These are phyloP conservation scores for Tricholoma saponaceum DNA, from an alignment of 768 basidiomycete genomes.

Conservation along the genomic window DNA sequence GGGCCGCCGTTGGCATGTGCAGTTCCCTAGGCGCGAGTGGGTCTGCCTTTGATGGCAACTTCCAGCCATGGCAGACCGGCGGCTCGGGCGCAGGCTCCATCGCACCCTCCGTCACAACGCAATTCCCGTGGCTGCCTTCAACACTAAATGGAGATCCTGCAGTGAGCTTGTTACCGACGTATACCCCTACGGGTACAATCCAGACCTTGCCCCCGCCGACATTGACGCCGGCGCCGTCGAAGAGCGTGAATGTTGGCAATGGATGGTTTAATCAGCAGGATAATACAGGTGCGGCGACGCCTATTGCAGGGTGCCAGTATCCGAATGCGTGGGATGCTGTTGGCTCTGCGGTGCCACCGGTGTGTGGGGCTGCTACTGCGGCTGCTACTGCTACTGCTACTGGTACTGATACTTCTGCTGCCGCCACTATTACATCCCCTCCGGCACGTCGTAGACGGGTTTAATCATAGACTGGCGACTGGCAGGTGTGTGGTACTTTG, in stretches of 20 bases:
- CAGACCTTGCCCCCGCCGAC: constrained; percentile 50
- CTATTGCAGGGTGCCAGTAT: constrained; percentile 53
- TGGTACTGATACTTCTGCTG: neutral
- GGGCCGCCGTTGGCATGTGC: constrained; percentile 56
- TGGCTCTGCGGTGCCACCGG: constrained; percentile 27
- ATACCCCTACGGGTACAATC: constrained; percentile 63
- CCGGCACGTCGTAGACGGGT: neutral
- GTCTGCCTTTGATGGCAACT: constrained; percentile 37
- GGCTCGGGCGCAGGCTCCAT: constrained; percentile 51
- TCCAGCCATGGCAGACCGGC: constrained; percentile 63
- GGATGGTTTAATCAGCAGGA: constrained; percentile 60
- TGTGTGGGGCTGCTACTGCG: constrained; percentile 10
- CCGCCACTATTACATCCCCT: neutral
- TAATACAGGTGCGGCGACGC: constrained; percentile 39
- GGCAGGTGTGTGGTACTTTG: neutral
- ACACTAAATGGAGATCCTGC: constrained; percentile 37
- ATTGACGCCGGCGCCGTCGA: constrained; percentile 31
- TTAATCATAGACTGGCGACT: neutral
- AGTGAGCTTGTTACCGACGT: constrained; percentile 51
- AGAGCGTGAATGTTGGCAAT: constrained; percentile 36
- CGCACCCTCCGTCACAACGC: constrained; percentile 36
- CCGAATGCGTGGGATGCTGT: constrained; percentile 43
- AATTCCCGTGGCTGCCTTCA: constrained; percentile 61
- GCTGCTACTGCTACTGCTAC: neutral
- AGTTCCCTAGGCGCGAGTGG: constrained; percentile 42